Evolutionary conservation across 148 eudicot genomes (phyloP).

Genomic region (Pharnaceum exiguum): DNA sequence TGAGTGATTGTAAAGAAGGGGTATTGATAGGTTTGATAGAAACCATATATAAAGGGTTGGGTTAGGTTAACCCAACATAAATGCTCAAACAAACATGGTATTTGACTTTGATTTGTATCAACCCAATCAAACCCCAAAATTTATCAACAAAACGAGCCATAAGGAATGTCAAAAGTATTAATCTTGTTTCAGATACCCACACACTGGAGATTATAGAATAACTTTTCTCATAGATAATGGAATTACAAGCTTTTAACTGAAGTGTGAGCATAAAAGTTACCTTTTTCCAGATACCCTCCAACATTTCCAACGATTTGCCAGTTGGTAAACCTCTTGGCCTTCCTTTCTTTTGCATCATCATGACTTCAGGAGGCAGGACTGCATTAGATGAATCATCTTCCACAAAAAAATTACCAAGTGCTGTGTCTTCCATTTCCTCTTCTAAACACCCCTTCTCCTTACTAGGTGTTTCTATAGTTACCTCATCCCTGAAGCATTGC

Average conservation of each 20-base stretch:
- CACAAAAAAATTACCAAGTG: conserved; percentile 70
- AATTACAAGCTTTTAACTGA: neutral
- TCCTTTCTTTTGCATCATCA: conserved; percentile 58
- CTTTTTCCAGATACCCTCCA: conserved; percentile 98
- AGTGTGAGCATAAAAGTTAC: conserved; percentile 27
- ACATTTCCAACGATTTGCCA: conserved; percentile 53
- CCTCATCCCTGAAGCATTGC: conserved; percentile 20
- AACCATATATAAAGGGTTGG: too few species aligned
- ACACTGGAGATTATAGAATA: too few species aligned
- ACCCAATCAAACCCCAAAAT: too few species aligned
- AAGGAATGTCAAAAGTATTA: too few species aligned
- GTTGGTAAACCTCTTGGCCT: conserved; percentile 43
- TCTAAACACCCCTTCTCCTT: conserved; percentile 25
- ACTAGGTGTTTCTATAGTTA: conserved; percentile 22
- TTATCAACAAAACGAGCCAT: too few species aligned
- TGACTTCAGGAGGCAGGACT: conserved; percentile 38
- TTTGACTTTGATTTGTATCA: too few species aligned
- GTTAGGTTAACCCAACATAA: too few species aligned
- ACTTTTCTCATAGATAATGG: neutral
- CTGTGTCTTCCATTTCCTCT: conserved; percentile 50
- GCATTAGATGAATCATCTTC: conserved; percentile 48
- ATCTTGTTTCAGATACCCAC: too few species aligned
- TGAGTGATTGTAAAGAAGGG: too few species aligned
- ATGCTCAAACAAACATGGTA: too few species aligned
- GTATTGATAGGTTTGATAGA: too few species aligned